A percentile compares a stretch with the other conserved stretches of the same genome.
Conservation (phyloP, 306 rosid genomes). For the Cicer chorassanicum region DNA sequence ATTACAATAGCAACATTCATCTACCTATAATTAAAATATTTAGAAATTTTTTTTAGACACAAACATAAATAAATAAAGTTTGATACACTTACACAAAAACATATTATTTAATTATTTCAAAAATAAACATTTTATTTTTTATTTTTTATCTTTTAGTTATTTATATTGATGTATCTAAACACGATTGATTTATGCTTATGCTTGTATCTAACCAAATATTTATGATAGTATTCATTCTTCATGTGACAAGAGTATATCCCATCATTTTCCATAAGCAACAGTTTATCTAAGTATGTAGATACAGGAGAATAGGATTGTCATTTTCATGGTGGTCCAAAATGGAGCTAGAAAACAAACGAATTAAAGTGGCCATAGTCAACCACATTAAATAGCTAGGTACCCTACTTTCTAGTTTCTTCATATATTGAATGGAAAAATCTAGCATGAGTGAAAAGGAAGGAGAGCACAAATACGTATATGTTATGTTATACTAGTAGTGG, state of each 20-base stretch:
- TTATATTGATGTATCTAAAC: no score
- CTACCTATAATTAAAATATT: no score
- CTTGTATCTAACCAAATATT: no score
- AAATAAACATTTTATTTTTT: no score
- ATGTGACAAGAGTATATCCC: constrained; percentile 40
- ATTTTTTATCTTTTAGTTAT: no score
- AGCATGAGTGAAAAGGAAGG: constrained; percentile 6
- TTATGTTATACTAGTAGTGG: constrained; percentile 17
- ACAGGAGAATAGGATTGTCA: constrained; percentile 38
- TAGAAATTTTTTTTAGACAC: no score
- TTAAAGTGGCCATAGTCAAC: constrained; percentile 34
- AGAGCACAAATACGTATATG: constrained; percentile 25
- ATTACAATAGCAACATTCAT: no score
- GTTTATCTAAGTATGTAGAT: constrained; percentile 30
- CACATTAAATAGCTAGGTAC: neutral
- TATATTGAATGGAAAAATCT: constrained; percentile 5
- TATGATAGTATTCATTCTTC: constrained; percentile 16
- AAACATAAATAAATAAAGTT: no score
- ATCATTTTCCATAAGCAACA: constrained; percentile 17
- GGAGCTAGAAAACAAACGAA: constrained; percentile 33
- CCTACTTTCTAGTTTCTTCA: constrained; percentile 1
- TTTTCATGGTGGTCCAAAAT: constrained; percentile 46
- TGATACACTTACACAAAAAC: no score
- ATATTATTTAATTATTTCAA: no score
- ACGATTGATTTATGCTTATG: no score